phyloP scores from a whole-genome alignment of 2,329 filamentous ascomycete species.

The Phaeosphaeriaceae sp. region DNA sequence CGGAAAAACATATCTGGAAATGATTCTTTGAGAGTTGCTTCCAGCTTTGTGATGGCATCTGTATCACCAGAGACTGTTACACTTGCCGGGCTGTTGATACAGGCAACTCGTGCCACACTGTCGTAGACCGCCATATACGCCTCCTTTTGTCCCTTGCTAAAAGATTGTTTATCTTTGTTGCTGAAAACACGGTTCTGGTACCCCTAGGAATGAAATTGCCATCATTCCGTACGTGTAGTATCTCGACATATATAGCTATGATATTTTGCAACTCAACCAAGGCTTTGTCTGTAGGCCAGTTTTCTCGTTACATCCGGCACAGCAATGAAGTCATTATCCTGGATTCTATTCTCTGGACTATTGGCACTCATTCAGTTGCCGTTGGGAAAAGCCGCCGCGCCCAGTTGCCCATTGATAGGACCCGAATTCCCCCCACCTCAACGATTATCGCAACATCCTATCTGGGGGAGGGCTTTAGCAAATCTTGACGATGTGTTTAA shows the following conservation, averaged over 20 bases:
- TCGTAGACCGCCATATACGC: too few relatives aligned
- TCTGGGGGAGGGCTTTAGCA: conserved; percentile 24
- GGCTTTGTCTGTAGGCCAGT: too few relatives aligned
- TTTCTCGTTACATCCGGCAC: too few relatives aligned
- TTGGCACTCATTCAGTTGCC: not conserved
- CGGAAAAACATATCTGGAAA: conserved; percentile 47
- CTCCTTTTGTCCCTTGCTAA: too few relatives aligned
- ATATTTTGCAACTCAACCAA: too few relatives aligned
- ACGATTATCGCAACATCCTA: conserved; percentile 21
- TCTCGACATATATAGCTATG: too few relatives aligned
- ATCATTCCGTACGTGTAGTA: too few relatives aligned
- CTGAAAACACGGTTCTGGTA: too few relatives aligned
- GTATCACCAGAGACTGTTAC: conserved; percentile 56
- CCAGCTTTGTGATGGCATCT: conserved; percentile 46
- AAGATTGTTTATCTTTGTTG: too few relatives aligned
- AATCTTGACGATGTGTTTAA: conserved; percentile 26
- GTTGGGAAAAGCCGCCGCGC: not conserved
- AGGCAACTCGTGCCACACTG: conserved; percentile 27
- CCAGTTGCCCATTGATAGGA: conserved; percentile 26
- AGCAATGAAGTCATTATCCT: not conserved
- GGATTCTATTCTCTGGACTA: not conserved
- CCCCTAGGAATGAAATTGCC: too few relatives aligned
- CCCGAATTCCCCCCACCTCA: conserved; percentile 30
- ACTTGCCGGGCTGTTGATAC: conserved; percentile 50
- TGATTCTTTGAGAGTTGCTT: conserved; percentile 43